Conservation (phyloP, 495 filamentous ascomycete species). For the Penicillium cataractarum region DNA sequence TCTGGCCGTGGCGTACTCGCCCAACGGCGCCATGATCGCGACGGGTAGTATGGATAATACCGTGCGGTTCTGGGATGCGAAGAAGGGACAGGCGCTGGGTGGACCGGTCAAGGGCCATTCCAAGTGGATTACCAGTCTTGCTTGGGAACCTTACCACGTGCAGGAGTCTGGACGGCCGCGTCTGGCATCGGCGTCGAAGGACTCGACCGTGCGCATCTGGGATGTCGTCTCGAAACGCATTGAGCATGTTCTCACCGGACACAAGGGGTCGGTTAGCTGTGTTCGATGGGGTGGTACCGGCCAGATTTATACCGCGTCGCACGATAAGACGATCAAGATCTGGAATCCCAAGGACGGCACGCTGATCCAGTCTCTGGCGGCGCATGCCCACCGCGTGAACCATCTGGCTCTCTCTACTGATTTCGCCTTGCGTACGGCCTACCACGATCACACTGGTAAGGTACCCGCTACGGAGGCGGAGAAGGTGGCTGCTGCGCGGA, state of each 20-base stretch:
- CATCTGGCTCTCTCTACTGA: constrained; percentile 94
- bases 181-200: constrained; percentile 87
- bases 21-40: constrained; percentile 78
- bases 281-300: constrained; percentile 94
- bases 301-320: constrained; percentile 83
- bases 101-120: constrained; percentile 83
- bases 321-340: constrained; percentile 91
- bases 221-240: constrained; percentile 75
- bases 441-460: constrained; percentile 79
- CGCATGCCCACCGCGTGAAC: constrained; percentile 95
- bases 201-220: constrained; percentile 89
- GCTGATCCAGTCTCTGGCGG: constrained; percentile 73
- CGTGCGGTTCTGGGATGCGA: constrained; percentile 86
- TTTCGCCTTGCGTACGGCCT: constrained; percentile 84
- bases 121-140: constrained; percentile 85
- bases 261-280: constrained; percentile 85
- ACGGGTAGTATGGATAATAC: constrained; percentile 95
- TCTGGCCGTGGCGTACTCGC: constrained; percentile 82
- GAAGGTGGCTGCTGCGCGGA: constrained; percentile 73
- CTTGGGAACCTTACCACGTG: constrained; percentile 94
- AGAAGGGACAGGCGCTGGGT: constrained; percentile 76
- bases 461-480: constrained; percentile 69
- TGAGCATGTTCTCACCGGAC: constrained; percentile 81
- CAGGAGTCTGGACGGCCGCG: constrained; percentile 74
- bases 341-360: constrained; percentile 84